These are phyloP conservation scores for Aureobasidium sp. DNA, from an alignment of 2,329 filamentous ascomycete genomes.

Conservation along the genomic window DNA sequence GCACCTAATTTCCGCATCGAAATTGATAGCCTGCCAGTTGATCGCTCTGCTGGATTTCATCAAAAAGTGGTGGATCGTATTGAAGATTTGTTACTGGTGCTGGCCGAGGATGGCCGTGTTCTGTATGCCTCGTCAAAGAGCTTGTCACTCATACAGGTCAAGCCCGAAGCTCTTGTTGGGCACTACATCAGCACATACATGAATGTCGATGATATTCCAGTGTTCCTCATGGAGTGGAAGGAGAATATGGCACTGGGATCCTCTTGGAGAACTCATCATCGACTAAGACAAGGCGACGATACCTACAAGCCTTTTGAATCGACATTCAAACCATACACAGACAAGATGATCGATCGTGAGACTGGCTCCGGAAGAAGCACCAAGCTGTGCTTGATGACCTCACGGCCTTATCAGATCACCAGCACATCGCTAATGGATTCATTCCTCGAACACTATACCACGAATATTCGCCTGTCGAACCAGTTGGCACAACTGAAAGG, in stretches of 20 bases:
- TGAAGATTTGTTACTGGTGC: background rate
- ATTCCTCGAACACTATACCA: constrained; percentile 3
- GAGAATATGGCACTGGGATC: background rate
- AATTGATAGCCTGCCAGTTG: background rate
- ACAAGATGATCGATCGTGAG: background rate
- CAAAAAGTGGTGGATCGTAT: constrained; percentile 2
- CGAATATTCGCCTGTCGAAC: background rate
- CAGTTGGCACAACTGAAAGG: background rate
- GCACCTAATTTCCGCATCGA: background rate
- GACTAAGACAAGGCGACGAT: background rate
- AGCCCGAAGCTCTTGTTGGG: background rate
- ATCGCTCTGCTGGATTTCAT: background rate
- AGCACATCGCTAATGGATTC: constrained; percentile 6
- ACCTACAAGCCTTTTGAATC: background rate
- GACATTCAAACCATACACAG: constrained; percentile 2
- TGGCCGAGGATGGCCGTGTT: background rate
- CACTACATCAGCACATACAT: background rate
- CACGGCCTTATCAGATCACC: background rate
- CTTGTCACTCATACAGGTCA: background rate
- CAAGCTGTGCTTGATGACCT: constrained; percentile 5
- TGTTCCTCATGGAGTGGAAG: background rate
- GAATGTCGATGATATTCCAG: constrained; percentile 4
- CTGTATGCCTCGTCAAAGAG: background rate
- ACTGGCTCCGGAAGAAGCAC: background rate
- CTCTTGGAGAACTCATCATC: background rate